Percentiles rank a stretch among this genome's conserved stretches.
Conservation (phyloP, 139 green algal species). For the Pleodorina starrii region DNA sequence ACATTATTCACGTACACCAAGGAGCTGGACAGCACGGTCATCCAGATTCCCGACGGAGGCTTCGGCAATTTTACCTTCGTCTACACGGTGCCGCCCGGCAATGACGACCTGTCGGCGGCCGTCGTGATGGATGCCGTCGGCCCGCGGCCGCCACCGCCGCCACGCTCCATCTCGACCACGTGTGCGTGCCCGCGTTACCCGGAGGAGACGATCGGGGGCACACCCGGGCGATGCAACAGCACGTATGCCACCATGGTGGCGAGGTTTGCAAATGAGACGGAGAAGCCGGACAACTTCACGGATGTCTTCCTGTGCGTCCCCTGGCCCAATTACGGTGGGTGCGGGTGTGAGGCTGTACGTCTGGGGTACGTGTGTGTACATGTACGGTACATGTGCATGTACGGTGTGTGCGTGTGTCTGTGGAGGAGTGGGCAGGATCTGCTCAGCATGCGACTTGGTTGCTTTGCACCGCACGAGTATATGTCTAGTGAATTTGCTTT, state of each 20-base stretch:
- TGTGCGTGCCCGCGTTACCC: conserved; percentile 41
- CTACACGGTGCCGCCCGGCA: conserved; percentile 55
- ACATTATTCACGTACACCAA: too few species aligned
- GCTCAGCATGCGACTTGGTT: too few species aligned
- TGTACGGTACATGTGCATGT: too few species aligned
- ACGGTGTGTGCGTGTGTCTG: too few species aligned
- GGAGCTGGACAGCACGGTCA: background rate
- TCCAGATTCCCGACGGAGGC: conserved; percentile 47
- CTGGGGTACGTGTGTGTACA: too few species aligned
- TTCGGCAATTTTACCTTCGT: conserved; percentile 58
- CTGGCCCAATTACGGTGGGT: conserved; percentile 42
- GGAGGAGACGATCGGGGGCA: background rate
- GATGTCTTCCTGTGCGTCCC: background rate
- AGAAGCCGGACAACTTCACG: background rate
- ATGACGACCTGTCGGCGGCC: conserved; percentile 60
- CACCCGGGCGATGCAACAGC: conserved; percentile 12
- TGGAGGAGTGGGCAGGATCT: too few species aligned
- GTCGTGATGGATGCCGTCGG: conserved; percentile 46
- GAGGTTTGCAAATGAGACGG: background rate
- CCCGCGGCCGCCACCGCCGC: conserved; percentile 41
- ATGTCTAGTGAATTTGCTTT: too few species aligned
- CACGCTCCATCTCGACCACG: background rate
- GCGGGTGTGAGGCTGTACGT: too few species aligned
- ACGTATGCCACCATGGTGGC: conserved; percentile 22
- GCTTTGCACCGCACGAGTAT: too few species aligned